Conservation (phyloP, 306 rosid genomes). For the Cucumis melo region DNA sequence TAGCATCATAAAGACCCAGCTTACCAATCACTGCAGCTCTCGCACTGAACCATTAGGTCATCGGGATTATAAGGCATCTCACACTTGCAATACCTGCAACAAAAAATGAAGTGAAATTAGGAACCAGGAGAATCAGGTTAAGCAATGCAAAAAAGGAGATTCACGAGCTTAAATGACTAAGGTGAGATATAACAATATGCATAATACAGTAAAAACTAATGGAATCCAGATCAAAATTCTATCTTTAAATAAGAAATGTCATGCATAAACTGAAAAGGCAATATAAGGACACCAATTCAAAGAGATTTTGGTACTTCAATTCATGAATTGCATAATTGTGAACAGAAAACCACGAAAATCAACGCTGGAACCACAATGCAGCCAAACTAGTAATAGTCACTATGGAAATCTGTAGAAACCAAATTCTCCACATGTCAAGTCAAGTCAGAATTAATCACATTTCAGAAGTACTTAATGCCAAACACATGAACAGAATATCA, state of each 20-base stretch:
- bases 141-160: background rate
- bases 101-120: conserved; percentile 11
- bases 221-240: background rate
- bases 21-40: conserved; percentile 90
- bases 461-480: background rate
- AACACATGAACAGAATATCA: background rate
- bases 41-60: conserved; percentile 96
- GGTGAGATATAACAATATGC: background rate
- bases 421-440: background rate
- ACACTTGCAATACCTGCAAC: conserved; percentile 93
- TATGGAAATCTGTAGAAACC: background rate
- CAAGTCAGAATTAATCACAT: background rate
- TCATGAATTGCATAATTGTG: background rate
- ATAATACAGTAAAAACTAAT: background rate
- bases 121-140: conserved; percentile 5
- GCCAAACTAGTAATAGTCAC: background rate
- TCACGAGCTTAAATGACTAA: background rate
- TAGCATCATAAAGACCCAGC: conserved; percentile 11
- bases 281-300: background rate
- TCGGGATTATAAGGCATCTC: conserved; percentile 99
- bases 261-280: background rate
- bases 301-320: background rate
- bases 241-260: background rate
- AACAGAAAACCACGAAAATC: background rate
- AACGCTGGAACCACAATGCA: background rate